Conservation (phyloP, 495 filamentous ascomycete species). For the Penicillium desertorum region DNA sequence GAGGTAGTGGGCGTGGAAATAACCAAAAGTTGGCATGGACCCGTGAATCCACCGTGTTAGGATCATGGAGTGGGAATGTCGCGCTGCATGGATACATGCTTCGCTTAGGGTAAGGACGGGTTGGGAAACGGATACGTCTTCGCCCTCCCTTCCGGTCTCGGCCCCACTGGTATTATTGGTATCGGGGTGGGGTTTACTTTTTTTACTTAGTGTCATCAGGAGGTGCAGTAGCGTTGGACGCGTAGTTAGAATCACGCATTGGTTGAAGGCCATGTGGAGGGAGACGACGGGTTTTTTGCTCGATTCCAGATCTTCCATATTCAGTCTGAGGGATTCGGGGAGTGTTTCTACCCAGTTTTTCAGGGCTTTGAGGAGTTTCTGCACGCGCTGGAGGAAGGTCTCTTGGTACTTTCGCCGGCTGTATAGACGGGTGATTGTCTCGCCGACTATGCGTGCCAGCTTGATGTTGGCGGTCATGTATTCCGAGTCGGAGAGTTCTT, state of each 20-base stretch:
- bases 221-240: conserved; percentile 45
- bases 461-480: conserved; percentile 45
- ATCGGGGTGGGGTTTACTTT: background rate
- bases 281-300: conserved; percentile 42
- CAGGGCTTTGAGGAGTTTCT: conserved; percentile 44
- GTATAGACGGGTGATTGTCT: conserved; percentile 44
- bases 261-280: conserved; percentile 44
- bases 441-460: conserved; percentile 43
- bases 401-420: conserved; percentile 46
- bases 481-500: conserved; percentile 43
- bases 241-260: conserved; percentile 46
- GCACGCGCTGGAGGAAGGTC: conserved; percentile 45
- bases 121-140: conserved; percentile 31
- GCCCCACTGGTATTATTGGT: background rate
- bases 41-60: conserved; percentile 47
- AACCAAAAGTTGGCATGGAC: conserved; percentile 46
- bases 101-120: conserved; percentile 45
- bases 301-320: conserved; percentile 40
- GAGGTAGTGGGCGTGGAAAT: conserved; percentile 49
- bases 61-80: conserved; percentile 45
- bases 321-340: conserved; percentile 41
- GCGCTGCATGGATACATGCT: conserved; percentile 47
- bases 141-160: background rate
- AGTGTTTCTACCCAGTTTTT: conserved; percentile 49
- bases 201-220: conserved; percentile 38